These are phyloP conservation scores for Penicillium sp. DNA, from an alignment of 2,329 filamentous ascomycete genomes.

Conservation along the genomic window DNA sequence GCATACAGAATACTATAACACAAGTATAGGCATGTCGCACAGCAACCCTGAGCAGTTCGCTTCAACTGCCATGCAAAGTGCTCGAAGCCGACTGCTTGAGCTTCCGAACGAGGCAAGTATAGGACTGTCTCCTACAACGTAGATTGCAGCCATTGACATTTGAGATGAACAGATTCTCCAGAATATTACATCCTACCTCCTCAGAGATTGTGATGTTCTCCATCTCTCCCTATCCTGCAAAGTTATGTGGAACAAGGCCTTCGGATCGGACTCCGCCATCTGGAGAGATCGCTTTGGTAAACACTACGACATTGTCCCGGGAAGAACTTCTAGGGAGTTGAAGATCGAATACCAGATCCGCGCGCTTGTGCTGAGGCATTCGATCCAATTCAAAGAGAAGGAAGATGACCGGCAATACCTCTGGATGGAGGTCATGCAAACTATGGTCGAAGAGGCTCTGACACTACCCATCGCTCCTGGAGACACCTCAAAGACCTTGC, in stretches of 20 bases:
- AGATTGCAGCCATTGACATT: neutral
- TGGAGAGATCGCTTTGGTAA: slow-evolving; percentile 38
- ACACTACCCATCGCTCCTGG: neutral
- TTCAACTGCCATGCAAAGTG: neutral
- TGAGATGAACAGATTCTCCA: slow-evolving; percentile 32
- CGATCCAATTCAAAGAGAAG: slow-evolving; percentile 29
- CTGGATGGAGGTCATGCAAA: slow-evolving; percentile 34
- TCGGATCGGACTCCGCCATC: slow-evolving; percentile 31
- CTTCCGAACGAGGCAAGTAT: slow-evolving; percentile 22
- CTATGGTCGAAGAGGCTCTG: slow-evolving; percentile 31
- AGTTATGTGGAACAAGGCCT: slow-evolving; percentile 25
- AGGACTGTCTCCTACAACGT: neutral
- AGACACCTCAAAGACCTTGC: slow-evolving; percentile 24
- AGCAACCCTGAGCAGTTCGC: neutral
- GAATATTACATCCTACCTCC: slow-evolving; percentile 30
- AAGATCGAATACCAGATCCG: slow-evolving; percentile 38
- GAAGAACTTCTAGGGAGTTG: slow-evolving; percentile 26
- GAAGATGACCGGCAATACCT: slow-evolving; percentile 28
- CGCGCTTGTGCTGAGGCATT: slow-evolving; percentile 33
- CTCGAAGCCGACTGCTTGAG: slow-evolving; percentile 7
- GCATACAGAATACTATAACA: neutral
- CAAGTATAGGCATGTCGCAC: neutral
- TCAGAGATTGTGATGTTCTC: slow-evolving; percentile 33
- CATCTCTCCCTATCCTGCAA: slow-evolving; percentile 31
- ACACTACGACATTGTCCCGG: slow-evolving; percentile 33